A percentile compares a stretch with the other conserved stretches of the same genome.
Evolutionary conservation across 768 basidiomycete species (phyloP).

Genomic region (Lanmaoa pseudosensibilis): DNA sequence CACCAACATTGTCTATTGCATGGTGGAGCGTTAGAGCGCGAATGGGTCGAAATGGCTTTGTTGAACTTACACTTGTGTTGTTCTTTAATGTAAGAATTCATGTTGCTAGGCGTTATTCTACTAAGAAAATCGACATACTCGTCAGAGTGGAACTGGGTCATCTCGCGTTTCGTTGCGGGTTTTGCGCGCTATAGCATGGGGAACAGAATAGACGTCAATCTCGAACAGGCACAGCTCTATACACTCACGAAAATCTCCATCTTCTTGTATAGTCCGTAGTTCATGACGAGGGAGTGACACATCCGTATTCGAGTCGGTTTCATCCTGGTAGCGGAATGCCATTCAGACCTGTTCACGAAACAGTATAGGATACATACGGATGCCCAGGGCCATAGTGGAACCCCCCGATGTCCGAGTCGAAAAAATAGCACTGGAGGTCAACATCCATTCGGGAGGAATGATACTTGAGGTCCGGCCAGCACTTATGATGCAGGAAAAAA

Average conservation of each 20-base stretch:
- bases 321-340: slow-evolving; percentile 55
- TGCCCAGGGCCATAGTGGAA: slow-evolving; percentile 99
- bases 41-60: not conserved
- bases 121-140: slow-evolving; percentile 98
- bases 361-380: slow-evolving; percentile 53
- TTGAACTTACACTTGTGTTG: slow-evolving; percentile 83
- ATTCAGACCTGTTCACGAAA: not conserved
- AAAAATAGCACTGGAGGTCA: slow-evolving; percentile 87
- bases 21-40: not conserved
- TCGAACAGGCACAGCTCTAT: not conserved
- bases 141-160: slow-evolving; percentile 99
- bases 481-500: not conserved
- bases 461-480: slow-evolving; percentile 5
- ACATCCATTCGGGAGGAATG: slow-evolving; percentile 3
- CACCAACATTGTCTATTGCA: slow-evolving; percentile 87
- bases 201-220: not conserved
- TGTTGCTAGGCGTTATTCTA: slow-evolving; percentile 92
- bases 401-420: slow-evolving; percentile 98
- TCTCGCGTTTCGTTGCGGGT: slow-evolving; percentile 98
- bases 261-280: slow-evolving; percentile 98
- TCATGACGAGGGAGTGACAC: slow-evolving; percentile 99
- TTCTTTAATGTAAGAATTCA: slow-evolving; percentile 90
- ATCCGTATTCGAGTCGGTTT: slow-evolving; percentile 98
- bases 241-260: slow-evolving; percentile 98
- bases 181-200: slow-evolving; percentile 76